Base-by-base conservation (phyloP, 2,329 filamentous ascomycete genomes). In the Ambrosiella beaveri region DNA sequence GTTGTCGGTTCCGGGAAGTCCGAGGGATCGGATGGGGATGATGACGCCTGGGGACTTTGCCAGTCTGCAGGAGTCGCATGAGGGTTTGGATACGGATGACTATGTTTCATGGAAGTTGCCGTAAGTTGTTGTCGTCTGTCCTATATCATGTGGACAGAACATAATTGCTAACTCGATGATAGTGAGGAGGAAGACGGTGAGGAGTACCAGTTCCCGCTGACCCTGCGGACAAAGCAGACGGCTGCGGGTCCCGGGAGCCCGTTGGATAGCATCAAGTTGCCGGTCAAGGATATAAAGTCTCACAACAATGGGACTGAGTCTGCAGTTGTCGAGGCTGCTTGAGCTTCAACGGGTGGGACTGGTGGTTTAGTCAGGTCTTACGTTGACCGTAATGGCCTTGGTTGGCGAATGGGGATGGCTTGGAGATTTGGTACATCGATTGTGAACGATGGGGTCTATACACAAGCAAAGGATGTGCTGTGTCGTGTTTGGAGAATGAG, bases 21-120 rank as follows among this genome's bases (percentile, higher is more conserved):
- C 93, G 8, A 80, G 90, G 62, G 90, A 95, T 68, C 81, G 89
- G 39, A 85, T 85, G 49, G 93, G 93, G 57, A 95, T 96, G 89
- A 97, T 98, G 93, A 98, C 93, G 0, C 93, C 93, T 7, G 93
- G 93, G 52, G 93, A 98, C 70, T 97, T 97, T 76, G 93, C 89
- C 36, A 95, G 88, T 64, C 75, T 98, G 58, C 93, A 97, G 71
- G 93, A 98, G 71, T 88, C 89, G 50, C 85, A 85, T 49, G 93
- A 98, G 70, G 90, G 91, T 0, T 73, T 98, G 64, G 93, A 79
- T 73, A 97, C 93, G 0, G 93, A 98, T 71, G 93, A 98, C 68
- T 97, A 98, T 70, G 88, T 97, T 66, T 86, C 91, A 38, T 98
- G 93, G 93, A 95, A 94, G 73, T 75, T 97, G 60, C 93, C 91